Conservation (phyloP, 306 rosid species). For the Pyrus communis region DNA sequence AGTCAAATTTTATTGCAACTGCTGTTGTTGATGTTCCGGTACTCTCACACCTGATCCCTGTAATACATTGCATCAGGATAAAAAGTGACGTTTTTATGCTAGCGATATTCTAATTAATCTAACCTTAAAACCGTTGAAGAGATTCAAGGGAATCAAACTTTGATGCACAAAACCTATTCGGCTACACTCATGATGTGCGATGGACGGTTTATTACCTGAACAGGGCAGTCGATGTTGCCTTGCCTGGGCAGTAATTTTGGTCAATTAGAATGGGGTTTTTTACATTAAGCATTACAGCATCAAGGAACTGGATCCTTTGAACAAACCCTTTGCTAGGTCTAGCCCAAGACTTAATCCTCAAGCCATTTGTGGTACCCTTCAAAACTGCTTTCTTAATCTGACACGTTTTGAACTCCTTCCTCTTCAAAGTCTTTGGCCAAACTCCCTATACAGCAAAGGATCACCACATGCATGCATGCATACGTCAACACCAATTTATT, state of each 20-base stretch:
- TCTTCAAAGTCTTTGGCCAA: constrained; percentile 17
- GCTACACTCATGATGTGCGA: not conserved
- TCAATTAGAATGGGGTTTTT: constrained; percentile 19
- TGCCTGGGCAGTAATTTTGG: constrained; percentile 20
- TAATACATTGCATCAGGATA: not conserved
- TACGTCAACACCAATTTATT: not conserved
- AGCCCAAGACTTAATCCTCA: constrained; percentile 21
- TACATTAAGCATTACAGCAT: constrained; percentile 8
- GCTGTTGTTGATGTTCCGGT: constrained; percentile 3
- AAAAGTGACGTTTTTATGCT: not conserved
- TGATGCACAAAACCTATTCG: too few species aligned
- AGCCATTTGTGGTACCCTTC: constrained; percentile 2
- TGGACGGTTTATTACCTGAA: not conserved
- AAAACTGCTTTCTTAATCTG: not conserved
- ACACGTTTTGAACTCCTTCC: constrained; percentile 23
- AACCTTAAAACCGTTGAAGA: too few species aligned
- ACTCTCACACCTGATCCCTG: constrained; percentile 6
- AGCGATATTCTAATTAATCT: too few species aligned
- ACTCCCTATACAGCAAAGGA: constrained; percentile 14
- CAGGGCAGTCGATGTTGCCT: constrained; percentile 9
- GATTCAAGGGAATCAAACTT: too few species aligned
- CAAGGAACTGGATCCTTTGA: not conserved
- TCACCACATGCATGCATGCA: not conserved
- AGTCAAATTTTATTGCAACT: constrained; percentile 9
- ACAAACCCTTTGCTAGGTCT: constrained; percentile 14